Base-by-base conservation (phyloP, 2,329 filamentous ascomycete genomes). In the Fusarium agapanthi region DNA sequence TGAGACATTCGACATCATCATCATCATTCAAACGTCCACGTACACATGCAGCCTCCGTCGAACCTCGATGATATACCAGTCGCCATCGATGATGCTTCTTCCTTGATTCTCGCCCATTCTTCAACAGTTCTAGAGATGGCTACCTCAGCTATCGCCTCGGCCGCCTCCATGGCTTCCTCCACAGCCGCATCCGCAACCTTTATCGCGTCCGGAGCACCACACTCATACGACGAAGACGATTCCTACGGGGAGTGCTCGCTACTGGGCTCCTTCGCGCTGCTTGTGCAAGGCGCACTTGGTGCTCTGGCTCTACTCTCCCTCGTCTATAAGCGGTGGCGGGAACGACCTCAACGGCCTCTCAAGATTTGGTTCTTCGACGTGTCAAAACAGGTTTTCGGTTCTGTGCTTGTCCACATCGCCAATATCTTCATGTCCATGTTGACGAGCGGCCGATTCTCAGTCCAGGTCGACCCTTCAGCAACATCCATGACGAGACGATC, bases 301-400 rank as follows among this genome's bases (percentile, higher is more conserved):
- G 89, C 88, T 24, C 85, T 98, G 62, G 96, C 96, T 14, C 84
- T 98, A 58, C 85, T 95, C 61, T 93, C 95, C 2, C 88, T 99
- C 54, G 95, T 98, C 13, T 97, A 90, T 85, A 99, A 99, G 86
- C 89, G 96, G 75, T 97, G 93, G 90, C 90, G 93, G 73, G 96
- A 99, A 83, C 88, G 93, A 64, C 95, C 96, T 4, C 95, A 98
- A 81, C 89, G 96, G 61, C 95, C 95, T 2, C 80, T 98, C 79
- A 97, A 97, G 87, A 95, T 99, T 74, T 99, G 96, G 95, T 95
- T 93, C 81, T 99, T 98, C 81, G 96, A 99, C 80, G 96, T 91
- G 30, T 97, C 94, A 37, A 99, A 99, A 86, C 96, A 99, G 85
- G 94, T 99, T 60, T 93, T 98, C 78, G 96, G 96, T 28, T 97